Evolutionary conservation across 805 yeast genomes (phyloP), one percentile per base, ranked within the genome.

Genomic region (Spathaspora gorwiae): DNA sequence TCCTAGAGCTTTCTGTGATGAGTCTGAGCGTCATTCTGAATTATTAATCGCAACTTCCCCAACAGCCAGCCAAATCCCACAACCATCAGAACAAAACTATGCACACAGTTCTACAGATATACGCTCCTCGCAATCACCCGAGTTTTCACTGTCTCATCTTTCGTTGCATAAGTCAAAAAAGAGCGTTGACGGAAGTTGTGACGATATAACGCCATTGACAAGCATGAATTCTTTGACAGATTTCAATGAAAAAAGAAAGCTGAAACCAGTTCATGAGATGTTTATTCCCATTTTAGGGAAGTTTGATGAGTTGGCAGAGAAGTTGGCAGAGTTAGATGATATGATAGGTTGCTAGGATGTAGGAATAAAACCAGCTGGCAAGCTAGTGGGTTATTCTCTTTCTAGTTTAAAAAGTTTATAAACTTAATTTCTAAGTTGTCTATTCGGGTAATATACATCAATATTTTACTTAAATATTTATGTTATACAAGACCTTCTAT

Each of bases 251-350:
- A 48, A 47, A 37, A 46, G 64, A 26, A 60, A 61, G 44, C 55
- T 59, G 42, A 58, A 61, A 49, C 69, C 70, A 5, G 77, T 82
- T 7, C 75, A 72, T 39, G 74, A 73, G 19, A 67, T 81, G 59
- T 83, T 81, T 60, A 66, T 75, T 53, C 86, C 87, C 2, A 68
- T 84, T 7, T 66, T 83, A 41, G 71, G 72, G 24, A 76, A 75
- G 44, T 66, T 71, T 47, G 76, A 71, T 51, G 70, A 65, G 51
- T 61, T 71, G 47, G 72, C 73, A 2, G 71, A 67, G 42, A 66
- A 63, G 49, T 59, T 71, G 47, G 73, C 73, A 1, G 70, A 68
- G 53, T 57, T 71, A 14, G 61, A 61, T 36, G 62, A 52, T 7
- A 45, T 61, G 30, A 43, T 60, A 10, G 53, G 35, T 26, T 26